These are phyloP conservation scores for Pharnaceum exiguum DNA, from an alignment of 148 eudicot genomes.

Conservation along the genomic window DNA sequence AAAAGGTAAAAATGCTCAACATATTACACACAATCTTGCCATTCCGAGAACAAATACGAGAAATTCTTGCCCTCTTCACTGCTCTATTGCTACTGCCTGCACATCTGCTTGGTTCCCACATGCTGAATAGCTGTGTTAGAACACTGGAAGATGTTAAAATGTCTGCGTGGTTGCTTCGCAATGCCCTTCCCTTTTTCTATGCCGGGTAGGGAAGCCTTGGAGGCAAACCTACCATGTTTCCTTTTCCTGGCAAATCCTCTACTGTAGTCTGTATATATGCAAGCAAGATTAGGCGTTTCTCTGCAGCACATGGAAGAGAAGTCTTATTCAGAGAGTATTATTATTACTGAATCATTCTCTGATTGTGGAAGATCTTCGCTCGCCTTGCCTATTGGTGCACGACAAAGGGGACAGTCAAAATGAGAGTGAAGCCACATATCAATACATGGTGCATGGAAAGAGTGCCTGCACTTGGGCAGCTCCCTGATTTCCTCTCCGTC, in stretches of 20 bases:
- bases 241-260: neutral
- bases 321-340: neutral
- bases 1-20: conserved; percentile 3
- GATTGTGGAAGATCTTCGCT: neutral
- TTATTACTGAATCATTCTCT: neutral
- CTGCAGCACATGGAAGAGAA: neutral
- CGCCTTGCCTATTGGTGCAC: conserved; percentile 31
- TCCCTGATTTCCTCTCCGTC: conserved; percentile 59
- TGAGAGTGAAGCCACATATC: conserved; percentile 75
- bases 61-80: neutral
- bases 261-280: neutral
- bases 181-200: too few relatives aligned
- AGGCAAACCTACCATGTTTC: too few relatives aligned
- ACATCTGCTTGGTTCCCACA: too few relatives aligned
- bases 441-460: conserved; percentile 63
- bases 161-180: too few relatives aligned
- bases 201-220: too few relatives aligned
- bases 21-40: neutral
- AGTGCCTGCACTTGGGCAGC: conserved; percentile 54
- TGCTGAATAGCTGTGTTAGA: too few relatives aligned
- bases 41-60: neutral
- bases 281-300: too few relatives aligned
- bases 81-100: too few relatives aligned
- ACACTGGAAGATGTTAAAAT: too few relatives aligned
- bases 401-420: conserved; percentile 68